Base-by-base conservation (phyloP, 257 asterid species). In the Capsicum rhomboideum region DNA sequence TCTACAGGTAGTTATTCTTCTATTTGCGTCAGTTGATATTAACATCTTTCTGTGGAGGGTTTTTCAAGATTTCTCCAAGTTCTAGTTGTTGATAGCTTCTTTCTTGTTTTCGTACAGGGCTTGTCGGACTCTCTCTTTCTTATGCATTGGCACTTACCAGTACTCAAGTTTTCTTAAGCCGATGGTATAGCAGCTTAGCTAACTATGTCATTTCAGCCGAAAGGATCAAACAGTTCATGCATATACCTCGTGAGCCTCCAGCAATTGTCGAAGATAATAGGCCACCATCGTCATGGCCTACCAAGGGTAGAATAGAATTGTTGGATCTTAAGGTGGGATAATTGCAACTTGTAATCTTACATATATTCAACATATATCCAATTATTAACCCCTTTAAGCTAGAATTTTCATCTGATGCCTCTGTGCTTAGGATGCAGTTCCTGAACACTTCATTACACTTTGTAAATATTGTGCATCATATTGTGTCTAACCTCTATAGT, bases 101-200 rank as follows among this genome's bases (percentile, higher is more conserved):
- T 75, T 12, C 28, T 83, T 82, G 63, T 61, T 74, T 46, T 26
- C 59, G 16, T 49, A 63, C 90, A 94, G 98, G 98, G 7, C 89
- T 94, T 17, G 91, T 94, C 54, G 98, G 98, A 49, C 94, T 94
- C 18, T 92, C 95, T 46, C 92, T 94, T 83, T 94, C 97, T 0
- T 94, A 93, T 84, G 97, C 95, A n/a, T 88, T 94, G 83, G 85
- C 92, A 14, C 86, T 94, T 42, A 86, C 93, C 18, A 80, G 71
- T 52, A 85, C 93, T 18, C 98, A 93, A 79, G 95, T 93, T 46
- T 93, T 89, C 82, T 66, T 91, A 9, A 63, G 91, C 8, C 85
- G 94, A 85, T 93, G 96, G 95, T 93, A 92, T 56, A 89, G 95
- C 80, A 89, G 82, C 78, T 90, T 94, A 75, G 89, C 89, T 63